Conservation (phyloP, 148 eudicot genomes). For the Amaranthus palmeri region DNA sequence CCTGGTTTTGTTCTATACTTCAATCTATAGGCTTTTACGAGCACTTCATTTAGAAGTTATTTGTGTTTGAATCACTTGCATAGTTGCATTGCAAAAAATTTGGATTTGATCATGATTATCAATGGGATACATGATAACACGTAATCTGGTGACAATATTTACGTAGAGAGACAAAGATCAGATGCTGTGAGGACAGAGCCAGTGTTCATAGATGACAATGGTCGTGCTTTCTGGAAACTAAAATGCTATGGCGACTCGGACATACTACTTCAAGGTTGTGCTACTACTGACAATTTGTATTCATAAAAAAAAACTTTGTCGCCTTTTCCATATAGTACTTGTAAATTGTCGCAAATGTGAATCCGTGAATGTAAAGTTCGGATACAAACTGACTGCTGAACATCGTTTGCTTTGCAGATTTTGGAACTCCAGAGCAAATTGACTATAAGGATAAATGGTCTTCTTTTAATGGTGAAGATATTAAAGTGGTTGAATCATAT, state of each 20-base stretch:
- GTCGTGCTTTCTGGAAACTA: slow-evolving; percentile 61
- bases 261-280: slow-evolving; percentile 52
- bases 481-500: slow-evolving; percentile 37
- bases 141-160: slow-evolving; percentile 1
- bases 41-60: background rate
- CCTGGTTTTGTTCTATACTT: background rate
- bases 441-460: slow-evolving; percentile 63
- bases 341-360: too few relatives aligned
- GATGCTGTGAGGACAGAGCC: slow-evolving; percentile 66
- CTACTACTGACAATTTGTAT: background rate
- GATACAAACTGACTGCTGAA: background rate
- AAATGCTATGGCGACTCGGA: slow-evolving; percentile 34
- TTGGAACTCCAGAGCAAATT: slow-evolving; percentile 36
- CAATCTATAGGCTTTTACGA: background rate
- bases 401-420: slow-evolving; percentile 36
- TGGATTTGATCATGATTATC: background rate
- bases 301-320: background rate
- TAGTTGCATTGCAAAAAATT: background rate
- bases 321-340: slow-evolving; percentile 3
- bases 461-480: slow-evolving; percentile 47
- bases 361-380: background rate
- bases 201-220: slow-evolving; percentile 34
- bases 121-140: background rate
- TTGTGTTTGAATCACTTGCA: background rate
- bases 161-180: slow-evolving; percentile 39